Evolutionary conservation across 495 filamentous ascomycete species (phyloP).

Genomic region (Chaetomium cochliodes): DNA sequence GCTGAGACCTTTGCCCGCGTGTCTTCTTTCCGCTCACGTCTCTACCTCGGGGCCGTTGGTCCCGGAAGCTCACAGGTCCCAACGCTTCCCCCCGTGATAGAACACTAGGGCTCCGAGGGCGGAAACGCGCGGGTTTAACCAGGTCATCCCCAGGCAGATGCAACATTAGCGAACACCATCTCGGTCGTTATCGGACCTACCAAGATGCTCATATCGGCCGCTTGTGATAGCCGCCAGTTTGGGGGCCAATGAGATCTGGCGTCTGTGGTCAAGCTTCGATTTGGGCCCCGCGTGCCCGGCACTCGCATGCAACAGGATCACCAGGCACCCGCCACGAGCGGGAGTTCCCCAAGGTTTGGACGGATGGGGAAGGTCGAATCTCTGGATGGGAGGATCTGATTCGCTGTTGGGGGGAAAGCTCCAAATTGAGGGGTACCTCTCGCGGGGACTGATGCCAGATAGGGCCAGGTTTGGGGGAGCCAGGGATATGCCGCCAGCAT

Average conservation of each 20-base stretch:
- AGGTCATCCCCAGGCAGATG: background rate
- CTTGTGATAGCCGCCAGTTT: background rate
- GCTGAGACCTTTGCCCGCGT: conserved; percentile 7
- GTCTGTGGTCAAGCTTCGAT: background rate
- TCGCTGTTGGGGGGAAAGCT: conserved; percentile 4
- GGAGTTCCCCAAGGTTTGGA: background rate
- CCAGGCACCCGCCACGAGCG: conserved; percentile 7
- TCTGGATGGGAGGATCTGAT: background rate
- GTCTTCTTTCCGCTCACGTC: background rate
- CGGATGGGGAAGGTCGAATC: conserved; percentile 17
- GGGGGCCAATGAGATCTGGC: background rate
- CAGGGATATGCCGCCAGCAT: background rate
- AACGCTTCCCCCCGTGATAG: conserved; percentile 3
- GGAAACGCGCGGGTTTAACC: background rate
- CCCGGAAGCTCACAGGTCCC: background rate
- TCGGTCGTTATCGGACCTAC: conserved; percentile 11
- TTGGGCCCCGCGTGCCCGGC: conserved; percentile 2
- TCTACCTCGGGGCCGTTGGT: background rate
- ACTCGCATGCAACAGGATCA: conserved; percentile 10
- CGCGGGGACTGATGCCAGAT: background rate
- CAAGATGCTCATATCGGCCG: background rate
- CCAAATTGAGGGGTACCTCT: background rate
- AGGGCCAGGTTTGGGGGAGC: background rate
- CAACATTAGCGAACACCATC: conserved; percentile 4
- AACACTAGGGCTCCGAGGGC: background rate